Base-by-base conservation (phyloP, 2,329 filamentous ascomycete species). In the Trichoderma sp. region DNA sequence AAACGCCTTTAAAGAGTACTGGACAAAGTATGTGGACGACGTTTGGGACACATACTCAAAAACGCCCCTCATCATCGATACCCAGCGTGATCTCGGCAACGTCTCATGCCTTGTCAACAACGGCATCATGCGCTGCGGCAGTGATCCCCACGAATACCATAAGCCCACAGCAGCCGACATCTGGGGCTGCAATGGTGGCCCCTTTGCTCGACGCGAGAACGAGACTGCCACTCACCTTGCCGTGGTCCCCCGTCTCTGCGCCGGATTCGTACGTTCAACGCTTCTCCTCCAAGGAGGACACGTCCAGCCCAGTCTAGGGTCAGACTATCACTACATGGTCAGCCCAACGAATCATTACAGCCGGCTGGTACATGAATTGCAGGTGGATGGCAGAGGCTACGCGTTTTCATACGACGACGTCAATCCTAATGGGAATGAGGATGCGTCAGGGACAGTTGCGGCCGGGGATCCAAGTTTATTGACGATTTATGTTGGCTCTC, bases 391-490 rank as follows among this genome's bases (percentile, higher is more conserved):
- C 1, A 84, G 86, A 62, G 92, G 92, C 0, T 93, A 93, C 80
- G 89, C 90, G 0, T 93, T 93, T 80, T 87, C 92, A 0, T 93
- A 93, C 78, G 92, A 93, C 79, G 92, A 93, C 80, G 91, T 93
- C 21, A 89, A 90, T 73, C 88, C 90, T 0, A 85, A 86, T 76
- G 89, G 87, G 21, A 86, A 87, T 33, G 84, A 86, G 77, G 89
- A 92, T 80, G 88, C 89, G 3, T 84, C 84, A 1, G 85, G 83
- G 0, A 76, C 80, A 16, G 80, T 85, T 18, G 68, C 79, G 0
- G 81, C 82, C 1, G 79, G 78, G 1, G 75, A 66, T 11, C 80
- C 81, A 0, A 75, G 80, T 3, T 78, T 66, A 14, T 74, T 84
- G 74, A 82, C 79, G 1, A 78, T 85, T 24, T 84, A 79, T 35